A percentile compares a stretch with the other conserved stretches of the same genome.
phyloP scores from a whole-genome alignment of 2,329 filamentous ascomycete species.

The Fusarium aywerte region DNA sequence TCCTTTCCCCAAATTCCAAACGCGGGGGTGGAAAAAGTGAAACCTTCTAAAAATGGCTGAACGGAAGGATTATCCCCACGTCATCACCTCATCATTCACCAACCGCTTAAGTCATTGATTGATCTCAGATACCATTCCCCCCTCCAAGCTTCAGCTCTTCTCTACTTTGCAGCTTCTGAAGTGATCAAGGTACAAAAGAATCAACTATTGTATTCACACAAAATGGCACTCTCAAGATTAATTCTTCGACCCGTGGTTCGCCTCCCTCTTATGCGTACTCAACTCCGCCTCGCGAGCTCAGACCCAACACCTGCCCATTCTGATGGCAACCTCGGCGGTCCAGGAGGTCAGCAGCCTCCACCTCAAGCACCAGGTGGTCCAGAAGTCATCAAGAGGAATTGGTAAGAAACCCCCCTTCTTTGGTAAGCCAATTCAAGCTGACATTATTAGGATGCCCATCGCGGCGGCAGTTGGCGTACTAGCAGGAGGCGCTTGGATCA shows the following conservation, averaged over 20 bases:
- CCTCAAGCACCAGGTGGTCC: slow-evolving; percentile 45
- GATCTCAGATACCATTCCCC: background rate
- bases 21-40: slow-evolving; percentile 13
- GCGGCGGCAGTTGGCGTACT: slow-evolving; percentile 45
- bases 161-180: background rate
- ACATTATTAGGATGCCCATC: slow-evolving; percentile 44
- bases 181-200: background rate
- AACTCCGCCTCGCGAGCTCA: slow-evolving; percentile 21
- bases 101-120: slow-evolving; percentile 22
- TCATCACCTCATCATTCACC: slow-evolving; percentile 39
- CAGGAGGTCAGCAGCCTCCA: slow-evolving; percentile 49
- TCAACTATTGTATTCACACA: background rate
- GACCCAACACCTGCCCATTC: slow-evolving; percentile 1
- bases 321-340: slow-evolving; percentile 47
- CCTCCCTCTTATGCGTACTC: slow-evolving; percentile 39
- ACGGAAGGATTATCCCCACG: slow-evolving; percentile 22
- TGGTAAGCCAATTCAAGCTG: background rate
- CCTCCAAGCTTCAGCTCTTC: background rate
- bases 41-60: slow-evolving; percentile 9
- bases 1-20: background rate
- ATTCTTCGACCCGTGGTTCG: slow-evolving; percentile 36
- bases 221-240: slow-evolving; percentile 30
- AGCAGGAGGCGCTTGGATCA: slow-evolving; percentile 45
- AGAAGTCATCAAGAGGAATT: slow-evolving; percentile 49
- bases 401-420: slow-evolving; percentile 33